phyloP scores from a whole-genome alignment of 2,329 filamentous ascomycete genomes.

The Fusarium keratoplasticum region DNA sequence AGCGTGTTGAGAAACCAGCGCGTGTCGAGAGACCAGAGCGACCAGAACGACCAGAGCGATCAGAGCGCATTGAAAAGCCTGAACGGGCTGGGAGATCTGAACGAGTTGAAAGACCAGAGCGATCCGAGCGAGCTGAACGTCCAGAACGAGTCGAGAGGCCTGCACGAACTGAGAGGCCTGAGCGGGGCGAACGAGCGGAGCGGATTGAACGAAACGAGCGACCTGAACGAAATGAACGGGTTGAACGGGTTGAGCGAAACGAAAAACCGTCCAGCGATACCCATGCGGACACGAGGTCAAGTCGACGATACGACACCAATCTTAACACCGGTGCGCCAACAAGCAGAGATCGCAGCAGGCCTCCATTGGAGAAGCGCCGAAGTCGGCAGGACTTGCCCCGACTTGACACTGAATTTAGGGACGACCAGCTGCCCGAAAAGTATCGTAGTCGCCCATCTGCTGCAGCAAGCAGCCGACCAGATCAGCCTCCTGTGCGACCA shows the following conservation, averaged over 20 bases:
- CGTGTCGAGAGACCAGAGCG: not conserved
- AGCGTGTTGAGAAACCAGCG: conserved; percentile 20
- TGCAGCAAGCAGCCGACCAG: conserved; percentile 46
- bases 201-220: conserved; percentile 22
- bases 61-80: not conserved
- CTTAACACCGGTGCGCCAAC: conserved; percentile 29
- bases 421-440: conserved; percentile 44
- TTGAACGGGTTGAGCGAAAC: conserved; percentile 1
- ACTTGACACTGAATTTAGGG: conserved; percentile 56
- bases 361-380: conserved; percentile 44
- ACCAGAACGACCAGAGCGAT: not conserved
- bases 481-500: conserved; percentile 46
- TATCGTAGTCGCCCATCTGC: conserved; percentile 53
- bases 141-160: conserved; percentile 15
- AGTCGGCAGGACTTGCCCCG: conserved; percentile 57
- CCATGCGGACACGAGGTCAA: not conserved
- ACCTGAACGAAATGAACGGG: conserved; percentile 4
- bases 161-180: not conserved
- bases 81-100: not conserved
- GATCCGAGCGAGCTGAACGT: conserved; percentile 22
- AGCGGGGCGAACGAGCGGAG: conserved; percentile 7
- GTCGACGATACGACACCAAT: conserved; percentile 20
- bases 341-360: conserved; percentile 36
- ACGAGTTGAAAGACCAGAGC: not conserved
- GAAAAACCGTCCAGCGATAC: not conserved